phyloP scores from a whole-genome alignment of 768 basidiomycete species.

The Hydnum rufescens region DNA sequence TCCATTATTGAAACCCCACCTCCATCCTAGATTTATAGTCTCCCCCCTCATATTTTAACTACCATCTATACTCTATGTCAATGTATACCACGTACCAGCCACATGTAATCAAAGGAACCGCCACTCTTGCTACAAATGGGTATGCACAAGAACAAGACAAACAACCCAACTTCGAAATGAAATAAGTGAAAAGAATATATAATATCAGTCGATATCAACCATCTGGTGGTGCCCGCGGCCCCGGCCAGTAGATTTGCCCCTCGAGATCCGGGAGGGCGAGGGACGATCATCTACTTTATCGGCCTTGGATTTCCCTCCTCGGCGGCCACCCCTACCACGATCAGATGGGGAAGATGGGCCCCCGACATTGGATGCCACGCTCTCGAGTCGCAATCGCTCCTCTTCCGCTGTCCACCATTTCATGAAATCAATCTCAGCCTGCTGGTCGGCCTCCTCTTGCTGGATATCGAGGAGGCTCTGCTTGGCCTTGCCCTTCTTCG shows the following conservation, averaged over 20 bases:
- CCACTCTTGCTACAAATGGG: too few species aligned
- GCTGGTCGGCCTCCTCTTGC: constrained; percentile 51
- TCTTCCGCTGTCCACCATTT: constrained; percentile 83
- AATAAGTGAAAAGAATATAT: too few species aligned
- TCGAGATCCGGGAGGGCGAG: too few species aligned
- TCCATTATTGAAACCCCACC: background rate
- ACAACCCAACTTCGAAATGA: too few species aligned
- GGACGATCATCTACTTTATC: background rate
- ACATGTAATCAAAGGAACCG: background rate
- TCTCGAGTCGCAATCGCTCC: constrained; percentile 39
- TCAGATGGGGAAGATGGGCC: too few species aligned
- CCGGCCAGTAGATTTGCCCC: too few species aligned
- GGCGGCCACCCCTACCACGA: background rate
- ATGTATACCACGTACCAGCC: background rate
- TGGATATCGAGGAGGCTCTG: constrained; percentile 67
- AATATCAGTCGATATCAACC: too few species aligned
- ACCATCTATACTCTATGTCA: background rate
- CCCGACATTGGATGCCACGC: background rate
- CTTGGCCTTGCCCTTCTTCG: constrained; percentile 26
- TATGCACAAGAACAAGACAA: too few species aligned
- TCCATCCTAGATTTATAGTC: too few species aligned
- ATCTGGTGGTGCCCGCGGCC: too few species aligned
- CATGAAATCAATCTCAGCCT: constrained; percentile 61
- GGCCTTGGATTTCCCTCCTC: background rate
- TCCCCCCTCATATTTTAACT: background rate